These are phyloP conservation scores for Neofusicoccum sp. DNA, from an alignment of 2,329 filamentous ascomycete genomes.

Conservation along the genomic window DNA sequence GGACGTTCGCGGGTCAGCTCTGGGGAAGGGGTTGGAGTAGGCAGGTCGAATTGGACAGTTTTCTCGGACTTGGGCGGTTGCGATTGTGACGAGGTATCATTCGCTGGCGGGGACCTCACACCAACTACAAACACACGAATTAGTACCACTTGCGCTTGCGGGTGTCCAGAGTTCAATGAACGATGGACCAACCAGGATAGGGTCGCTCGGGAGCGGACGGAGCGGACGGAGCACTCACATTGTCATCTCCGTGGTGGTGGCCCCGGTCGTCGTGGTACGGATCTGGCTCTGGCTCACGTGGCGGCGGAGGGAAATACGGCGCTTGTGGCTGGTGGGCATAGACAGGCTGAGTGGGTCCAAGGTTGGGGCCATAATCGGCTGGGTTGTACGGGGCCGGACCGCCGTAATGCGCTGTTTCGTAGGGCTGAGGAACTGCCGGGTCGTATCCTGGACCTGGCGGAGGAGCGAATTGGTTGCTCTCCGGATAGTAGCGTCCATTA, in stretches of 20 bases:
- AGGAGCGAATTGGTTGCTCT: slow-evolving; percentile 50
- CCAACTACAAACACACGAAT: slow-evolving; percentile 21
- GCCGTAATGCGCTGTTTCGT: slow-evolving; percentile 30
- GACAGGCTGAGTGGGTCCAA: slow-evolving; percentile 14
- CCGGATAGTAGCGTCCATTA: slow-evolving; percentile 43
- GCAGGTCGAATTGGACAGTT: slow-evolving; percentile 40
- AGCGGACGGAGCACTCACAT: slow-evolving; percentile 51
- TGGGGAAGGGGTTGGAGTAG: slow-evolving; percentile 21
- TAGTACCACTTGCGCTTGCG: slow-evolving; percentile 23
- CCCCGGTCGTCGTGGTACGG: slow-evolving; percentile 30
- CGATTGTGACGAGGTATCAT: slow-evolving; percentile 22
- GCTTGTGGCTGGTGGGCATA: slow-evolving; percentile 21
- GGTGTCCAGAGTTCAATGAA: slow-evolving; percentile 18
- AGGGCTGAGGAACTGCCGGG: slow-evolving; percentile 27
- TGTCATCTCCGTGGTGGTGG: slow-evolving; percentile 41
- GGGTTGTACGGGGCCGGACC: slow-evolving; percentile 39
- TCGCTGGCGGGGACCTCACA: slow-evolving; percentile 22
- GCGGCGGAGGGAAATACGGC: slow-evolving; percentile 31
- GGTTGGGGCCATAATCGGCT: slow-evolving; percentile 43
- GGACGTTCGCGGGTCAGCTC: background rate
- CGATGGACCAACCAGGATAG: slow-evolving; percentile 36
- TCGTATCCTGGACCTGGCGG: slow-evolving; percentile 36
- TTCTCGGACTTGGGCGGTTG: slow-evolving; percentile 27
- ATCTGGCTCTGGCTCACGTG: slow-evolving; percentile 29
- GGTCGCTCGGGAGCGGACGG: slow-evolving; percentile 32